Conservation (phyloP, 1,284 basidiomycete genomes). For the Tilletia horrida region DNA sequence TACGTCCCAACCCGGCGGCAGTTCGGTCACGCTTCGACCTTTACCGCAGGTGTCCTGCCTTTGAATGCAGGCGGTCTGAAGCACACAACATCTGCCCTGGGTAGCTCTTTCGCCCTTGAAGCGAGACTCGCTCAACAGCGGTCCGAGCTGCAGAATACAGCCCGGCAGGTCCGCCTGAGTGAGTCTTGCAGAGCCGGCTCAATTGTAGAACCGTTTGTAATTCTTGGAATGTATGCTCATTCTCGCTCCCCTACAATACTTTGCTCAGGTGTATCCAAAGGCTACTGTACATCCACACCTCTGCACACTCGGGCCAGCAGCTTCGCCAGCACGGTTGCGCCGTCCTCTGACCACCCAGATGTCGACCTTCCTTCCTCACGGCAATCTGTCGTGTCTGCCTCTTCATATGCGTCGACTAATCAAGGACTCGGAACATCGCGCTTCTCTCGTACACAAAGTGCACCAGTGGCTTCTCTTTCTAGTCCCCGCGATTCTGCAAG, state of each 20-base stretch:
- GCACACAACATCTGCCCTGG: too few species aligned
- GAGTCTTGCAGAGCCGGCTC: not conserved
- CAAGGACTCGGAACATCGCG: not conserved
- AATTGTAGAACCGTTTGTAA: too few species aligned
- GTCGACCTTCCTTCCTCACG: conserved; percentile 5
- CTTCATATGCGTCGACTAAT: too few species aligned
- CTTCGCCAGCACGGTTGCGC: conserved; percentile 12
- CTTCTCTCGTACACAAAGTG: not conserved
- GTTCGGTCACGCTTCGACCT: conserved; percentile 8
- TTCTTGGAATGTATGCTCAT: too few species aligned
- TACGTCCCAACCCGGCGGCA: not conserved
- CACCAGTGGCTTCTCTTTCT: not conserved
- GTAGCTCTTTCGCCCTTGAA: too few species aligned
- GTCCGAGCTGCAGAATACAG: not conserved
- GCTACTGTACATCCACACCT: conserved; percentile 11
- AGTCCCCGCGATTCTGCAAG: not conserved
- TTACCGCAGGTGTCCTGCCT: not conserved
- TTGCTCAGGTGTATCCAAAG: conserved; percentile 7
- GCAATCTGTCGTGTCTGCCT: not conserved
- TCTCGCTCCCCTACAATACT: not conserved
- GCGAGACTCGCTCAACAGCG: conserved; percentile 4
- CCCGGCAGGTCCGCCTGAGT: conserved; percentile 13
- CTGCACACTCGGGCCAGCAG: conserved; percentile 12
- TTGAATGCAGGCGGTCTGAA: too few species aligned
- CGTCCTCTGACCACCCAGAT: not conserved